Evolutionary conservation across 192 early-diverging fungal species (phyloP), one percentile per base, ranked within the genome.

Genomic region (Helicostylum pulchrum): DNA sequence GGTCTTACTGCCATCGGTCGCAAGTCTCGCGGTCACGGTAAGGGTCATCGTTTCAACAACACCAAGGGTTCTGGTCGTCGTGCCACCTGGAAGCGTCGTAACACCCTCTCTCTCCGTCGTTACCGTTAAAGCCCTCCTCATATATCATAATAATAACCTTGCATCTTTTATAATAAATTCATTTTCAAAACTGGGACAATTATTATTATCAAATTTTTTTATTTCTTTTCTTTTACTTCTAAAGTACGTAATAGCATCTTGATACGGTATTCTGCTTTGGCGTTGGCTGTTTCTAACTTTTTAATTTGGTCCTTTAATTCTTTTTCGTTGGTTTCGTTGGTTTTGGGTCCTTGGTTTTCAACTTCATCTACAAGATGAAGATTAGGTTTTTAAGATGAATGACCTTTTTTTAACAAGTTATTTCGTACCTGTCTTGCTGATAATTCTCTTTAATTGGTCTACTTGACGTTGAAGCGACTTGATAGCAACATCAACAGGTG

Each of bases 21-120:
- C 89, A 96, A 97, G 54, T 56, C 54, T 88, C 92, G 96, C 70
- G 94, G 95, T 78, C 81, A 93, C 67, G 93, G 88, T 67, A 99
- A 99, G 90, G 96, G 96, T 59, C 95, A 97, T 81, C 73, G 84
- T 54, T 94, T 79, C 92, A 92, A 97, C 92, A 95, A 98, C 86
- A 93, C 91, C 81, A 87, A 83, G 44, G 96, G 96, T 81, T 93
- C 92, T 77, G 92, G 93, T 72, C 92, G 96, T 75, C 80, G 83
- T 80, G 89, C 93, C 81, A 89, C 78, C 85, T 98, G 95, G 95
- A 85, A 83, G 77, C 83, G 92, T 65, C 87, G 94, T 79, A 97
- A 98, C 89, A 98, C 96, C 53, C 87, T 97, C 66, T 94, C 92
- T 67, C 90, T 96, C 73, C 86, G 86, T 67, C 87, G 94, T 72